Base-by-base conservation (phyloP, 2,329 filamentous ascomycete genomes). In the Fusarium continuum region DNA sequence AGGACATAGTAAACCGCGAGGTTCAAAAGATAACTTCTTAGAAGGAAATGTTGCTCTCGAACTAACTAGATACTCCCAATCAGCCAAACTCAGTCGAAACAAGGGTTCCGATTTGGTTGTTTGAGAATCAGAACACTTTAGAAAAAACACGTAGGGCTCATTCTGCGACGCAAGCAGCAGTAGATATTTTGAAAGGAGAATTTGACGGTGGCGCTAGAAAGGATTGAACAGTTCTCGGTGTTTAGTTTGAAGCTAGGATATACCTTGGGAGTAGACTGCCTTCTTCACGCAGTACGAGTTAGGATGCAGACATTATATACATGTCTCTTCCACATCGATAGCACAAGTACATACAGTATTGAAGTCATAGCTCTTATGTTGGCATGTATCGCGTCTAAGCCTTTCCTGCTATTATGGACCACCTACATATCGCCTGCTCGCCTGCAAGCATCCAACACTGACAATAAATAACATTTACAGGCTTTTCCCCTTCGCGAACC, bases 1-100 rank as follows among this genome's bases (percentile, higher is more conserved):
- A 74, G 9, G 60, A 68, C 1, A 40, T 74, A 17, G 64, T 76
- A 28, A 43, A 49, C 28, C 46, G 32, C 2, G 58, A 65, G 19
- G 51, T 65, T 51, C 50, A 43, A 25, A 65, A 64, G 45, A 39
- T 44, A 16, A 28, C 57, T 26, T 62, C 64, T 28, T 70, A 72
- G 63, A 38, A 49, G 45, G 43, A 40, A 28, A 23, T 19, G 29
- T 8, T 26, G 20, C 34, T 19, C 10, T 22, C 19, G 6, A n/a
- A 23, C 7, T 11, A 28, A n/a, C 3, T 6, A 14, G n/a, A 14
- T 5, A 20, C 17, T 22, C 10, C 20, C 10, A 4, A 4, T 4
- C 5, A 51, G 16, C 8, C 14, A 7, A 25, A 17, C 2, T 20
- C 16, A 11, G 8, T 11, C 16, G 14, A 25, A 8, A 17, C 5